Percentiles rank a stretch among this genome's conserved stretches.
phyloP scores from a whole-genome alignment of 1,139 yeast genomes.

The Pneumocystis wakefieldiae region DNA sequence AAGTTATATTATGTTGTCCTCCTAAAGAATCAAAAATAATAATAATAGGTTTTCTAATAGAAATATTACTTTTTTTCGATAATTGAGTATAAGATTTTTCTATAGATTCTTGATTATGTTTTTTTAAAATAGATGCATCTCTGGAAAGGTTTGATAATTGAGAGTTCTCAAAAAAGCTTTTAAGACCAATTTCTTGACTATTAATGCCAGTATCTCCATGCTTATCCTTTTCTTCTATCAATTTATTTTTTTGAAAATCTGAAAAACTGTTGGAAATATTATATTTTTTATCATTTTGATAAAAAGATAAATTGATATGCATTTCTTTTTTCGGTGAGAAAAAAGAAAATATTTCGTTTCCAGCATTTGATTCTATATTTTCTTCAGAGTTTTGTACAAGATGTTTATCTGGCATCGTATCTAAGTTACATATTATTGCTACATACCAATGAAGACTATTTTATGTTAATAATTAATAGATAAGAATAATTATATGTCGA shows the following conservation, averaged over 20 bases:
- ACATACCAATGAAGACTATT: conserved; percentile 63
- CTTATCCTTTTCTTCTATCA: neutral
- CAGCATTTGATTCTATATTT: neutral
- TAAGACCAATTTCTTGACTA: neutral
- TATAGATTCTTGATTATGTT: conserved; percentile 17
- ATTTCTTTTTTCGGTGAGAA: neutral
- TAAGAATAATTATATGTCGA: neutral
- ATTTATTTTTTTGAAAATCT: neutral
- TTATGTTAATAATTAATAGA: neutral
- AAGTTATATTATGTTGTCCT: conserved; percentile 41
- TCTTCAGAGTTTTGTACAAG: neutral
- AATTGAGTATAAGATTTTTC: neutral
- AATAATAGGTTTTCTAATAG: conserved; percentile 32
- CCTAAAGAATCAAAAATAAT: conserved; percentile 66
- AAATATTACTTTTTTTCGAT: neutral
- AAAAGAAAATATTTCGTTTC: neutral
- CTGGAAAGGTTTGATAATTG: neutral
- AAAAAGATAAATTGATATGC: neutral
- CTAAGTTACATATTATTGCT: conserved; percentile 43
- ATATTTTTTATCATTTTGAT: neutral
- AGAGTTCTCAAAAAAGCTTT: neutral
- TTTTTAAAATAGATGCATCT: conserved; percentile 1
- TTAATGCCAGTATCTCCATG: neutral
- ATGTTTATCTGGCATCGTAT: conserved; percentile 7
- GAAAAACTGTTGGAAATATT: neutral